Evolutionary conservation across 345 rosid species (phyloP).

Genomic region (Eucalyptus camaldulensis): DNA sequence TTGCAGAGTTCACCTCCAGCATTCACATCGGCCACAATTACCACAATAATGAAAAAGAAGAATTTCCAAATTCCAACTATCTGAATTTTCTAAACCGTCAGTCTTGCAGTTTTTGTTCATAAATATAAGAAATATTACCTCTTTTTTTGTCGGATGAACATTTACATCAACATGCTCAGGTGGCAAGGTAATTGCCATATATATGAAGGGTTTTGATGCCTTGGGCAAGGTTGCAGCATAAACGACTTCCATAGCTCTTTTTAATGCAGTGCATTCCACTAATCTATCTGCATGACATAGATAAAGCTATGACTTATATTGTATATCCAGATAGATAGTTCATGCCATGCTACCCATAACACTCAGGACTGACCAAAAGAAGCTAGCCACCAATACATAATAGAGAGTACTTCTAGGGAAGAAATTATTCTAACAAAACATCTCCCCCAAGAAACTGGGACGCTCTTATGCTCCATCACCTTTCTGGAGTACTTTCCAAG

Average conservation of each 20-base stretch:
- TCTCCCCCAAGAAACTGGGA: neutral
- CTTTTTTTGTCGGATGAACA: constrained; percentile 93
- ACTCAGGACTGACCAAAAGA: neutral
- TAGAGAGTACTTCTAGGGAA: neutral
- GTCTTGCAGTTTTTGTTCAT: neutral
- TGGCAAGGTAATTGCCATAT: constrained; percentile 83
- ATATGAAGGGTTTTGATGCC: constrained; percentile 89
- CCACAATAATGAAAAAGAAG: neutral
- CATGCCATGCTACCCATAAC: neutral
- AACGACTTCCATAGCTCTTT: constrained; percentile 87
- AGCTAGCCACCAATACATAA: neutral
- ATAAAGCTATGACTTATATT: neutral
- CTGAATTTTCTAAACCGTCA: neutral
- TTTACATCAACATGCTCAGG: constrained; percentile 90
- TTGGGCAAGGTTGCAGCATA: constrained; percentile 91
- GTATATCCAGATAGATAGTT: neutral
- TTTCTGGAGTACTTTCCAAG: neutral
- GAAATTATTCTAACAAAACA: neutral
- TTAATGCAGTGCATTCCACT: constrained; percentile 87
- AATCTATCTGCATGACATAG: constrained; percentile 53
- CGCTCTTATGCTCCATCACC: neutral
- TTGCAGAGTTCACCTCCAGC: neutral
- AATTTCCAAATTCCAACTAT: neutral
- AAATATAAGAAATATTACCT: constrained; percentile 27
- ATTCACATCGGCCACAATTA: neutral